A percentile compares a stretch with the other conserved stretches of the same genome.
These are phyloP conservation scores for Backusella psychrophila DNA, from an alignment of 192 early-diverging fungal species.

Conservation along the genomic window DNA sequence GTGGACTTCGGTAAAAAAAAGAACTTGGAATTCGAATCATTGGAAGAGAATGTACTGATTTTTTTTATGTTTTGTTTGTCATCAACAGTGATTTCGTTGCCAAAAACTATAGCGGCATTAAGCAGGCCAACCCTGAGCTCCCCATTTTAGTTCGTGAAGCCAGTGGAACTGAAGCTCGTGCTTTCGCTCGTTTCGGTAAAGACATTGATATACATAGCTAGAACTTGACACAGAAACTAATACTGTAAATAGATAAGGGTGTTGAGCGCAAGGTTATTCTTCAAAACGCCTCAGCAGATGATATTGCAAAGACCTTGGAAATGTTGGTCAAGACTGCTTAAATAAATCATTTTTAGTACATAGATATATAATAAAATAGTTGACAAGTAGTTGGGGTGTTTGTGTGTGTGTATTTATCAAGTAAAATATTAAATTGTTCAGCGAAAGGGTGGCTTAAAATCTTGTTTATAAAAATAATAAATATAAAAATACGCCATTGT, in stretches of 20 bases:
- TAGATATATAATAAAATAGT: neutral
- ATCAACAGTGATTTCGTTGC: slow-evolving; percentile 77
- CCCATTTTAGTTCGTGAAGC: slow-evolving; percentile 93
- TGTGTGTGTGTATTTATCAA: neutral
- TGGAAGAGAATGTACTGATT: neutral
- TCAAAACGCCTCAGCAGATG: slow-evolving; percentile 67
- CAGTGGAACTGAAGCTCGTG: slow-evolving; percentile 75
- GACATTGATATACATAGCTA: neutral
- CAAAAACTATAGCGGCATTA: slow-evolving; percentile 78
- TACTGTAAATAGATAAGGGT: slow-evolving; percentile 65
- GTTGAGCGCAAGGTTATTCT: slow-evolving; percentile 76
- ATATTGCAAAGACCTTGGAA: slow-evolving; percentile 72
- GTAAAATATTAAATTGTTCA: neutral
- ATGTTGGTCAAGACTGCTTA: slow-evolving; percentile 59
- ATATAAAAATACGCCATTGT: neutral
- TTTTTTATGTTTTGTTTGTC: slow-evolving; percentile 10
- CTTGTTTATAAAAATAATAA: neutral
- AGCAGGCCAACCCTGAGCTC: slow-evolving; percentile 81
- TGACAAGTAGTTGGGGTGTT: neutral
- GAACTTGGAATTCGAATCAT: neutral
- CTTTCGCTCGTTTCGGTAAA: slow-evolving; percentile 91
- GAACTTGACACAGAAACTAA: neutral
- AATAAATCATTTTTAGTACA: slow-evolving; percentile 2
- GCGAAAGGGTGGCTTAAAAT: neutral
- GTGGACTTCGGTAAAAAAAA: slow-evolving; percentile 68